phyloP scores from a whole-genome alignment of 106 monocot genomes.

The Vanilla planifolia region DNA sequence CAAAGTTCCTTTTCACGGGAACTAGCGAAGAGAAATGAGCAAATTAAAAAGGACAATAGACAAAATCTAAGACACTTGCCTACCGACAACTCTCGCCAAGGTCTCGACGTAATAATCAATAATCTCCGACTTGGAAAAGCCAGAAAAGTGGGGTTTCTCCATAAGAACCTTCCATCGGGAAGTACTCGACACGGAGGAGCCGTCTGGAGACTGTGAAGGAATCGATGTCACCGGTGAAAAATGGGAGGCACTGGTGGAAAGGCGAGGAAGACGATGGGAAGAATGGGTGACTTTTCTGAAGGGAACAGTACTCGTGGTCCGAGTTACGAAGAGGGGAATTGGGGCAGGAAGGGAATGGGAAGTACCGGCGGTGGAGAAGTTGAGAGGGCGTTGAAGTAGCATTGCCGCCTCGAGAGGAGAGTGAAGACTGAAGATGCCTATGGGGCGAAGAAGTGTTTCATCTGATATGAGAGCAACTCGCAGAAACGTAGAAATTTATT shows the following conservation, averaged over 20 bases:
- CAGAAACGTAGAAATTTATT: too few relatives aligned
- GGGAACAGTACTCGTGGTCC: neutral
- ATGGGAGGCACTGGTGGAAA: neutral
- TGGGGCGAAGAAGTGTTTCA: too few relatives aligned
- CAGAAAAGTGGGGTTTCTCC: constrained; percentile 26
- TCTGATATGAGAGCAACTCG: too few relatives aligned
- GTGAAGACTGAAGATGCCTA: too few relatives aligned
- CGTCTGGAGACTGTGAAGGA: neutral
- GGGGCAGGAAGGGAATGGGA: neutral
- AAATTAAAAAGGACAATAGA: neutral
- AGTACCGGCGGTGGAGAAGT: neutral
- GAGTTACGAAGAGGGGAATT: neutral
- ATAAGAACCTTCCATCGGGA: constrained; percentile 49
- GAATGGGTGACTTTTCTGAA: neutral
- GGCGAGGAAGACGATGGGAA: neutral
- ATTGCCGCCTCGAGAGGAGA: neutral
- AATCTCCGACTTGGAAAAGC: constrained; percentile 39
- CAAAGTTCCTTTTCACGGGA: too few relatives aligned
- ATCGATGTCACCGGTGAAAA: neutral
- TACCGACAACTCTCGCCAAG: constrained; percentile 60
- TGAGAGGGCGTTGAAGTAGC: neutral
- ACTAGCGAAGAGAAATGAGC: neutral
- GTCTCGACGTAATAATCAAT: constrained; percentile 59
- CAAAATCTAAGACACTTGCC: constrained; percentile 13
- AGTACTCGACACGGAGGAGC: neutral